phyloP scores from a whole-genome alignment of 176 grass and related monocot genomes.

The Saccharum spontaneum region DNA sequence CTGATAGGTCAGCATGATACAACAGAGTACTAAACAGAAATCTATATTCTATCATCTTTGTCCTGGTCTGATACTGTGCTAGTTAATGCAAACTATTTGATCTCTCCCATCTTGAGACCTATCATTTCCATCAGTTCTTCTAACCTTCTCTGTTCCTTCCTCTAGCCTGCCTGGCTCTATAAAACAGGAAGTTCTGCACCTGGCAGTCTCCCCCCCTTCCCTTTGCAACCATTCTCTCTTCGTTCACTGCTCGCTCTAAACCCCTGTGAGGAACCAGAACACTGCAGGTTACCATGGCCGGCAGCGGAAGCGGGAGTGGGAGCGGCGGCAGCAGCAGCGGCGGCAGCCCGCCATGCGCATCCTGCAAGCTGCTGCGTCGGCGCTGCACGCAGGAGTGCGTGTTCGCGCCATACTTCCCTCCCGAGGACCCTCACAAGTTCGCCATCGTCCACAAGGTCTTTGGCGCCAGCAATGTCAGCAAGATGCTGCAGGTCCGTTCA shows the following conservation, averaged over 20 bases:
- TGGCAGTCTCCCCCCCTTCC: constrained; percentile 1
- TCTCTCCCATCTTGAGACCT: background rate
- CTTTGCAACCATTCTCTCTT: background rate
- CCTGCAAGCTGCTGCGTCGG: constrained; percentile 52
- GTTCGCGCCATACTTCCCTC: constrained; percentile 55
- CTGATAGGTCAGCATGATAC: background rate
- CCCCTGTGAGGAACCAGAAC: background rate
- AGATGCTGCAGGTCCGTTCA: constrained; percentile 71
- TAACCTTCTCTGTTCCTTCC: background rate
- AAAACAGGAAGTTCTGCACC: background rate
- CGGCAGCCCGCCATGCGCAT: constrained; percentile 21
- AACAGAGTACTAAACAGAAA: background rate
- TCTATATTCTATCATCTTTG: background rate
- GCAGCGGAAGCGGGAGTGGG: background rate
- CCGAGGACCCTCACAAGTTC: constrained; percentile 71
- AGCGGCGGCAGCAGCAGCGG: background rate
- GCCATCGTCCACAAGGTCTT: constrained; percentile 82
- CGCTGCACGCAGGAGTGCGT: constrained; percentile 59
- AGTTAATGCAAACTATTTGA: background rate
- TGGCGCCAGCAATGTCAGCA: constrained; percentile 91
- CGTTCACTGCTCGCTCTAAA: background rate
- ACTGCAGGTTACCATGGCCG: background rate
- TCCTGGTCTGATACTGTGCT: background rate
- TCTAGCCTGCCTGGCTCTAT: background rate
- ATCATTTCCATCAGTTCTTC: background rate